Percentiles rank a stretch among this genome's conserved stretches.
These are phyloP conservation scores for Bothriochloa decipiens DNA, from an alignment of 176 grass and related monocot genomes.

Conservation along the genomic window DNA sequence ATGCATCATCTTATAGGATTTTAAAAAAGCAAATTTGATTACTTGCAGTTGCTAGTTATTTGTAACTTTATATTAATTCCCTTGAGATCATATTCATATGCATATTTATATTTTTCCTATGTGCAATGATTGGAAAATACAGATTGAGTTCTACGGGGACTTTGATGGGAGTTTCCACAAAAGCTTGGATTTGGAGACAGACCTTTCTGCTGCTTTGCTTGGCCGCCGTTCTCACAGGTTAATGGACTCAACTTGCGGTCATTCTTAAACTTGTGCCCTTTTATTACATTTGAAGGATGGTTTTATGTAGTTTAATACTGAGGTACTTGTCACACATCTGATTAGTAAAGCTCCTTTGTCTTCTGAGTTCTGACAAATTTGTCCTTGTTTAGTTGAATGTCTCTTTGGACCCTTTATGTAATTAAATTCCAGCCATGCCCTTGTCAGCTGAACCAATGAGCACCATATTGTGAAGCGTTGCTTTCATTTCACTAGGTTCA, in stretches of 20 bases:
- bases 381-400: not conserved
- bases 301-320: not conserved
- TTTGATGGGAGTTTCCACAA: slow-evolving; percentile 96
- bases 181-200: slow-evolving; percentile 89
- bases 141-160: slow-evolving; percentile 99
- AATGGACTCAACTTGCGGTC: slow-evolving; percentile 9
- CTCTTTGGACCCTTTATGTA: not conserved
- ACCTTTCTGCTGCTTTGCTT: slow-evolving; percentile 95
- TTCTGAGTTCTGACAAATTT: not conserved
- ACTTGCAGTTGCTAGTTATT: not conserved
- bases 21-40: not conserved
- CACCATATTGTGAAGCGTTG: not conserved
- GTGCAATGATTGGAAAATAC: slow-evolving; percentile 15
- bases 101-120: slow-evolving; percentile 1
- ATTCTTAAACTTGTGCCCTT: not conserved
- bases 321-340: not conserved
- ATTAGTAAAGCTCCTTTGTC: not conserved
- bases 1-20: slow-evolving; percentile 8
- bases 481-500: not conserved
- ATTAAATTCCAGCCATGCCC: not conserved
- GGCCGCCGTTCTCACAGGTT: slow-evolving; percentile 90
- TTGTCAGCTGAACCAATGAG: not conserved
- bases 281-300: not conserved
- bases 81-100: not conserved
- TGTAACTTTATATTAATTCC: not conserved